These are phyloP conservation scores for Ogataea naganishii DNA, from an alignment of 805 yeast species.

Conservation along the genomic window DNA sequence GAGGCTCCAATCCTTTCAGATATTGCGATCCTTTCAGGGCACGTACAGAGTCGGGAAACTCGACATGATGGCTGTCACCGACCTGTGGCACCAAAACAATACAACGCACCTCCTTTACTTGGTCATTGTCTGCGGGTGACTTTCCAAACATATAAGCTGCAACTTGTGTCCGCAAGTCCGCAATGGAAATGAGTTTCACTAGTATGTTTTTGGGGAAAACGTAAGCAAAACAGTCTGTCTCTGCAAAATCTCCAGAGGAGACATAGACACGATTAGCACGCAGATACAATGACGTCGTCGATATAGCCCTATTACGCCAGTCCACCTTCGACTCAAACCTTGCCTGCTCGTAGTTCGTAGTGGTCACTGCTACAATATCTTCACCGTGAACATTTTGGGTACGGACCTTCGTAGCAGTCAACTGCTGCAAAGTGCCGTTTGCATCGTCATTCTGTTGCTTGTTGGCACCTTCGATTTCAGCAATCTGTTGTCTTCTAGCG, in stretches of 20 bases:
- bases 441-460: conserved; percentile 31
- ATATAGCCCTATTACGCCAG: conserved; percentile 85
- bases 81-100: conserved; percentile 83
- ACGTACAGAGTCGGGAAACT: conserved; percentile 45
- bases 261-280: conserved; percentile 71
- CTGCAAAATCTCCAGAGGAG: conserved; percentile 49
- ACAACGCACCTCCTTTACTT: conserved; percentile 68
- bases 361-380: conserved; percentile 88
- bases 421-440: conserved; percentile 35
- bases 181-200: conserved; percentile 65
- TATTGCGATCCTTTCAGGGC: conserved; percentile 24
- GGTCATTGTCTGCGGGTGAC: conserved; percentile 64
- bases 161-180: conserved; percentile 75
- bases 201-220: conserved; percentile 78
- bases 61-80: conserved; percentile 60
- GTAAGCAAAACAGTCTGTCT: conserved; percentile 52
- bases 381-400: conserved; percentile 94
- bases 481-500: conserved; percentile 72
- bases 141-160: conserved; percentile 76
- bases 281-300: conserved; percentile 62
- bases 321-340: conserved; percentile 77
- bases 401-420: conserved; percentile 72
- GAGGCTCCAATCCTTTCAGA: conserved; percentile 55
- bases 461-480: conserved; percentile 53
- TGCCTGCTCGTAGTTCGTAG: conserved; percentile 80